These are phyloP conservation scores for Neonectria magnoliae DNA, from an alignment of 2,329 filamentous ascomycete species.

Conservation along the genomic window DNA sequence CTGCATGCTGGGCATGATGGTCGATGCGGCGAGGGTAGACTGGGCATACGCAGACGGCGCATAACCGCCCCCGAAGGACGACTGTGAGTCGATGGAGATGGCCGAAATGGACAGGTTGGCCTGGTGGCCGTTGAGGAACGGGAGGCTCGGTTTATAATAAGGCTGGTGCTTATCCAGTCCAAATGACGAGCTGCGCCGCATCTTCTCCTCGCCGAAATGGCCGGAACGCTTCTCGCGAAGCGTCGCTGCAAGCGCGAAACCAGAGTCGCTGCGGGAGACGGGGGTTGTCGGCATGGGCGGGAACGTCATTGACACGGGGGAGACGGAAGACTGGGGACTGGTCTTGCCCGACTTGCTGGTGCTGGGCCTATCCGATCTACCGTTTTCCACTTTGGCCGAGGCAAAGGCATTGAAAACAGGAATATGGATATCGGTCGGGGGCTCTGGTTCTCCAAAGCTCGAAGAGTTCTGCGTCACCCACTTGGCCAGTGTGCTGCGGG, in stretches of 20 bases:
- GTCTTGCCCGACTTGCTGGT: conserved; percentile 74
- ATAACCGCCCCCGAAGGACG: conserved; percentile 76
- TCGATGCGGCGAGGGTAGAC: conserved; percentile 86
- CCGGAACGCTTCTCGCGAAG: conserved; percentile 94
- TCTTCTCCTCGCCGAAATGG: conserved; percentile 81
- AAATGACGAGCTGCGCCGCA: conserved; percentile 94
- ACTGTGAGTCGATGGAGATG: conserved; percentile 71
- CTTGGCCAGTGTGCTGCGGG: conserved; percentile 79
- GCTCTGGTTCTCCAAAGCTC: conserved; percentile 78
- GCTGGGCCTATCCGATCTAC: conserved; percentile 77
- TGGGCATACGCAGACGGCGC: conserved; percentile 86
- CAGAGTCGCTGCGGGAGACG: conserved; percentile 90
- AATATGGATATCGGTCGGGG: conserved; percentile 60
- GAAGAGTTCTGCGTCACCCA: conserved; percentile 91
- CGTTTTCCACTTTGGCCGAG: conserved; percentile 74
- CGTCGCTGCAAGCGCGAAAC: conserved; percentile 85
- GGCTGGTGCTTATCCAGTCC: conserved; percentile 77
- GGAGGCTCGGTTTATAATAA: conserved; percentile 74
- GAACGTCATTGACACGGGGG: conserved; percentile 82
- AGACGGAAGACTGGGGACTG: conserved; percentile 72
- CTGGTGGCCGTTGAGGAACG: conserved; percentile 75
- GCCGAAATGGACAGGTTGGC: conserved; percentile 68
- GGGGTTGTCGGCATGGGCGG: conserved; percentile 79
- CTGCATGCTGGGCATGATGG: conserved; percentile 86
- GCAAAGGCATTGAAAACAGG: conserved; percentile 93